A percentile compares a stretch with the other conserved stretches of the same genome.
Conservation (phyloP, 345 rosid species). For the Theobroma cacao region DNA sequence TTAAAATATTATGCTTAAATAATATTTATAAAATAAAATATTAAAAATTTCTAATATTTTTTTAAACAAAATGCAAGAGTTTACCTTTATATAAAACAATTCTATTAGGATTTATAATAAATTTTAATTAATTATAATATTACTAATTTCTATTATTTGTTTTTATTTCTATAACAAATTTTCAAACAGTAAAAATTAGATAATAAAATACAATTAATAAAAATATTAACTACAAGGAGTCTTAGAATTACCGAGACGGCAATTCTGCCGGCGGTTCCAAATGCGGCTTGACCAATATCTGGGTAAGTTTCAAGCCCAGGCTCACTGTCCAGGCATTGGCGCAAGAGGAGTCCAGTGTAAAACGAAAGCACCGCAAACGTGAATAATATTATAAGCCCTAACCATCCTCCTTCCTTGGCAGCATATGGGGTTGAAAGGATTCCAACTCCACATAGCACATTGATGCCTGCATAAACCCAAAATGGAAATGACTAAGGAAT, state of each 20-base stretch:
- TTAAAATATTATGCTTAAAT: no score
- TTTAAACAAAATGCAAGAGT: no score
- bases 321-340: slow-evolving; percentile 80
- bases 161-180: no score
- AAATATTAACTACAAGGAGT: not conserved
- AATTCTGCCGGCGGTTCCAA: slow-evolving; percentile 67
- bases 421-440: slow-evolving; percentile 91
- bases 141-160: no score
- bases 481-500: not conserved
- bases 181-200: no score
- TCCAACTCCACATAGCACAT: slow-evolving; percentile 96
- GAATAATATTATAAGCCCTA: slow-evolving; percentile 57
- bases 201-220: not conserved
- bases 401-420: slow-evolving; percentile 93
- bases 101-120: no score
- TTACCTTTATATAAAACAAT: no score
- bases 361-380: slow-evolving; percentile 70
- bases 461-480: slow-evolving; percentile 55
- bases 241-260: slow-evolving; percentile 62
- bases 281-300: slow-evolving; percentile 93
- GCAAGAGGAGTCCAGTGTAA: slow-evolving; percentile 85
- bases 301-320: slow-evolving; percentile 91
- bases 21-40: no score
- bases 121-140: no score
- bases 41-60: no score